phyloP scores from a whole-genome alignment of 1,139 yeast species.

The Entelexis sorbosivorans region DNA sequence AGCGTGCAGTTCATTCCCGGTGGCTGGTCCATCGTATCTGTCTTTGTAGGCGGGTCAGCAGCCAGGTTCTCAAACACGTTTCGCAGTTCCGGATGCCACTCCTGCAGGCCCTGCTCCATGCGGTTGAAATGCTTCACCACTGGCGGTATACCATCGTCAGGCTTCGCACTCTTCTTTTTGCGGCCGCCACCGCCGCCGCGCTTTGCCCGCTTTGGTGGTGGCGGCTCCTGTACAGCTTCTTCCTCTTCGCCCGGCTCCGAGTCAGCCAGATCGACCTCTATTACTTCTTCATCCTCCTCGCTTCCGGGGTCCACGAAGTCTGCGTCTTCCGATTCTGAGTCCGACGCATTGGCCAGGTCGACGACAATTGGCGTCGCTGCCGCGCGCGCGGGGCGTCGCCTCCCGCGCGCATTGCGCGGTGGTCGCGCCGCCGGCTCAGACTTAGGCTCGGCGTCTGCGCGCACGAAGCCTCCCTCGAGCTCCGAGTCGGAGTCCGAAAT shows the following conservation, averaged over 20 bases:
- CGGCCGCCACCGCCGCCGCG: slow-evolving; percentile 1
- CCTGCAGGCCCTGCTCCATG: slow-evolving; percentile 50
- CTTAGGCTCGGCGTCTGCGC: not conserved
- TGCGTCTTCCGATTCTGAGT: slow-evolving; percentile 8
- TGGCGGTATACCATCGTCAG: slow-evolving; percentile 17
- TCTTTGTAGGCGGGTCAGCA: slow-evolving; percentile 39
- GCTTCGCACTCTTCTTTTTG: slow-evolving; percentile 3
- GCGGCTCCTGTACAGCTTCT: not conserved
- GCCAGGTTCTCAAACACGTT: slow-evolving; percentile 60
- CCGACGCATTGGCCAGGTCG: slow-evolving; percentile 7
- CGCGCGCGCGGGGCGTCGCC: not conserved
- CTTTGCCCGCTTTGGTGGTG: slow-evolving; percentile 5
- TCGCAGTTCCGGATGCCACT: slow-evolving; percentile 64
- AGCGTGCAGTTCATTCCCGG: slow-evolving; percentile 59
- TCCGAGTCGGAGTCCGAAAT: slow-evolving; percentile 2
- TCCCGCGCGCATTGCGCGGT: not conserved
- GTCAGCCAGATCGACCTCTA: slow-evolving; percentile 1
- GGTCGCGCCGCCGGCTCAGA: not conserved
- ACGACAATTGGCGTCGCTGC: slow-evolving; percentile 6
- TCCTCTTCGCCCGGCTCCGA: not conserved
- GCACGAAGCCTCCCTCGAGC: slow-evolving; percentile 11
- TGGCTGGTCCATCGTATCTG: slow-evolving; percentile 65
- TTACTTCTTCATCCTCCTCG: not conserved
- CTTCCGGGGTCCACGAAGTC: slow-evolving; percentile 12
- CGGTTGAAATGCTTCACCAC: slow-evolving; percentile 23